phyloP scores from a whole-genome alignment of 2,329 filamentous ascomycete species.

The Pseudogymnoascus sp. region DNA sequence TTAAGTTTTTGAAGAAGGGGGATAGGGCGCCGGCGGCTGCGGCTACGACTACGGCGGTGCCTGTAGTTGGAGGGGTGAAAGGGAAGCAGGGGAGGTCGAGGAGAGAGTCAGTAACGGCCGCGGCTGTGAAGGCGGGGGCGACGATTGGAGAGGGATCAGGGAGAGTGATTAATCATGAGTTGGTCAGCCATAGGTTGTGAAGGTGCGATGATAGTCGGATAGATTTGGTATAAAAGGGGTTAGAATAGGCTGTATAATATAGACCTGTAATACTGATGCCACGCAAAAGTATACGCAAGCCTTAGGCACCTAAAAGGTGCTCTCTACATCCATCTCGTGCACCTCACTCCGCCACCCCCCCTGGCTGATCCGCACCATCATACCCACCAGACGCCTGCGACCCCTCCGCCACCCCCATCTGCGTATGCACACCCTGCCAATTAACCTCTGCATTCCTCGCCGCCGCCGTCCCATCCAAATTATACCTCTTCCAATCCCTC shows the following conservation, averaged over 20 bases:
- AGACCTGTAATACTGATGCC: not conserved
- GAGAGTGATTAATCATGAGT: constrained; percentile 1
- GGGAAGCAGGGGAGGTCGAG: not conserved
- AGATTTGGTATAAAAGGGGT: not conserved
- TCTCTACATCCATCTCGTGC: not conserved
- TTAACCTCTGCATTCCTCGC: not conserved
- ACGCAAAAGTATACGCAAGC: not conserved
- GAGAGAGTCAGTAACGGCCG: not conserved
- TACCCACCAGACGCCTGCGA: not conserved
- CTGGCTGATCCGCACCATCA: not conserved
- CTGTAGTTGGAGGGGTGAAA: not conserved
- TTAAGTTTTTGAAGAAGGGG: constrained; percentile 39
- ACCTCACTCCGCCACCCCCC: not conserved
- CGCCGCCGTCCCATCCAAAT: not conserved
- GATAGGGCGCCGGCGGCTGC: not conserved
- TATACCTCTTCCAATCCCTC: constrained; percentile 7
- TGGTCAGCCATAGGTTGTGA: not conserved
- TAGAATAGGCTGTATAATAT: not conserved
- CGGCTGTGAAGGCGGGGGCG: not conserved
- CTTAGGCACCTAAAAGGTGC: not conserved
- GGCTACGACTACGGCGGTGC: not conserved
- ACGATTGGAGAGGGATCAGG: constrained; percentile 1
- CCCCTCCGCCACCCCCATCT: not conserved
- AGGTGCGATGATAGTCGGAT: not conserved
- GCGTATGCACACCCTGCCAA: not conserved